These are phyloP conservation scores for Eucalyptus guilfoylei DNA, from an alignment of 345 rosid genomes.

Conservation along the genomic window DNA sequence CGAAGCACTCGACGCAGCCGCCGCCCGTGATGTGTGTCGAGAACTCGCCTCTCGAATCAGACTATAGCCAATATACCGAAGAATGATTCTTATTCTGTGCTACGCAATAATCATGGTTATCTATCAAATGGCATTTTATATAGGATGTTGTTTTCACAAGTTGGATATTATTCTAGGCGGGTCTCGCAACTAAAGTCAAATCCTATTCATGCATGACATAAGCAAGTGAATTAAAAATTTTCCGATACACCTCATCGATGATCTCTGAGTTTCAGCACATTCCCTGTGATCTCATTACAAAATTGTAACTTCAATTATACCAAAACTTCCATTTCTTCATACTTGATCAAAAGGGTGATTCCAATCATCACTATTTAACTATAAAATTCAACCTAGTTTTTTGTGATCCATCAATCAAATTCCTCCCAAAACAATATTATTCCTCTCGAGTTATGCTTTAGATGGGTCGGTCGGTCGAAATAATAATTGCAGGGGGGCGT, in stretches of 20 bases:
- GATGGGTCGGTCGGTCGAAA: neutral
- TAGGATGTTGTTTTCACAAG: neutral
- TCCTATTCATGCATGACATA: neutral
- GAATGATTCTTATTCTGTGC: neutral
- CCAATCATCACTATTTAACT: neutral
- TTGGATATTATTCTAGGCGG: neutral
- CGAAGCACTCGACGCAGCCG: fast-evolving
- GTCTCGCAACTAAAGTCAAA: neutral
- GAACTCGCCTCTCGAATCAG: neutral
- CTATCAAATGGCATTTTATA: too few species aligned
- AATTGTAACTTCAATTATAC: neutral
- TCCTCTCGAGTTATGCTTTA: neutral
- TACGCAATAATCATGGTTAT: fast-evolving
- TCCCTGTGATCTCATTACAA: neutral
- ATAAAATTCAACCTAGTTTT: neutral
- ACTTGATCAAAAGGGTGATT: neutral
- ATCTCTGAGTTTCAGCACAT: too few species aligned
- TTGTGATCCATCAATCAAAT: neutral
- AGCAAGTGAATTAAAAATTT: neutral
- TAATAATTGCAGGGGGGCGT: neutral
- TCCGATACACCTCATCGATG: too few species aligned
- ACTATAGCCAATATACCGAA: fast-evolving
- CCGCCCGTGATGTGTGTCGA: neutral
- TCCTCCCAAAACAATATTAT: neutral
- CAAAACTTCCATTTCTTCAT: neutral